Evolutionary conservation across 306 rosid genomes (phyloP), one percentile per base, ranked within the genome.

Genomic region (Quercus cerris): DNA sequence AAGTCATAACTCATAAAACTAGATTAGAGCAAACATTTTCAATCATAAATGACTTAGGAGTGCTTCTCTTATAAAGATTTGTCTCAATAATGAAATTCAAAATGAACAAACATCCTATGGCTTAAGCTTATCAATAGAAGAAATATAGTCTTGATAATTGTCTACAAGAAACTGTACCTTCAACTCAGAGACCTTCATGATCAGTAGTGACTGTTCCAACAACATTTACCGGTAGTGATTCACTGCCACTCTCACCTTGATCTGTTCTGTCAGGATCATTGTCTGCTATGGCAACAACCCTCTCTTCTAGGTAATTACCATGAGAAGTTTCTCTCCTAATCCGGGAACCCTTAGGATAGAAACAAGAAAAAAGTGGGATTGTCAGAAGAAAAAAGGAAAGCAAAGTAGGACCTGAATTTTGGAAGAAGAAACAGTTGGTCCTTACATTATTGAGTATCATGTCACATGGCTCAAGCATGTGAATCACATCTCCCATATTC

Each of bases 391-490:
- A 20, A 38, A 64, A 41, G 61, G 27, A 49, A 15, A 33, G 2
- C 27, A 20, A 66, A 35, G 18, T 10, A 22, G n/a, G 44, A 28
- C 1, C n/a, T 10, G 10, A 71, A 7, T 20, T 73, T 57, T 38
- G 35, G 12, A 67, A 80, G 23, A 77, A 56, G 23, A 77, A 56
- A 13, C 9, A 49, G 33, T 35, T 25, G 10, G 73, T 51, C 73
- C 90, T 62, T 85, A 86, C 94, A 61, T 81, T 31, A 30, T 10
- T 41, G 35, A 88, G 87, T 59, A 91, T 77, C 35, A 86, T 56
- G 80, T 88, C 87, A 3, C 51, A 74, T 5, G 87, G 85, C 80
- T 91, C 82, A 15, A 89, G 90, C 94, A 89, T 91, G 82, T 67
- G 82, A 74, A 81, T 77, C 46, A 91, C 85, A 56, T 89, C 87